A percentile compares a stretch with the other conserved stretches of the same genome.
Conservation (phyloP, 441 rosid species). For the Erysimum cheiri region DNA sequence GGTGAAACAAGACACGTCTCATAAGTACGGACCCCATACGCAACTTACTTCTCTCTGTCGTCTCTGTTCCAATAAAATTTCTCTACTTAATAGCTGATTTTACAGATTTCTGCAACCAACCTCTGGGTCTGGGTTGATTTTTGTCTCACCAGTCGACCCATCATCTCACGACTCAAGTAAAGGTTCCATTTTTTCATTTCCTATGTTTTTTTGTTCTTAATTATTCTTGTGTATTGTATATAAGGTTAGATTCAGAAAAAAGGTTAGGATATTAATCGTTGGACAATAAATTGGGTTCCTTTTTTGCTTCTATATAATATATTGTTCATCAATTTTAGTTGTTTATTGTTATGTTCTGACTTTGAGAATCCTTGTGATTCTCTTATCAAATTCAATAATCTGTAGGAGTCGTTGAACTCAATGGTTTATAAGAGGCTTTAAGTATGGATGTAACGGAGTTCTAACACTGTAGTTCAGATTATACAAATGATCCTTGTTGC, state of each 20-base stretch:
- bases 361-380: slow-evolving; percentile 9
- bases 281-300: neutral
- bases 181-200: slow-evolving; percentile 29
- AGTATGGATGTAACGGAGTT: neutral
- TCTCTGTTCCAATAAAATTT: slow-evolving; percentile 23
- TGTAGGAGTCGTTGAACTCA: neutral
- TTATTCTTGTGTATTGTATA: neutral
- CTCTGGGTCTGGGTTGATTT: slow-evolving; percentile 39
- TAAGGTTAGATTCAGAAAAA: neutral
- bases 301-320: neutral
- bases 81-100: slow-evolving; percentile 6
- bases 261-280: neutral
- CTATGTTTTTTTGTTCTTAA: neutral
- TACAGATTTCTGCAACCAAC: slow-evolving; percentile 8
- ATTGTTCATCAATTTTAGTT: neutral
- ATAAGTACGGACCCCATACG: slow-evolving; percentile 32
- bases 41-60: slow-evolving; percentile 24
- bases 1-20: slow-evolving; percentile 33
- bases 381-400: slow-evolving; percentile 1
- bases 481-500: slow-evolving; percentile 18
- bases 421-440: slow-evolving; percentile 7
- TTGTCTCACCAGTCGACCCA: slow-evolving; percentile 33
- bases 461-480: neutral
- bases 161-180: slow-evolving; percentile 21
- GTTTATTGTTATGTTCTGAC: neutral